phyloP scores from a whole-genome alignment of 2,329 filamentous ascomycete genomes.

The Hypoxylon sp. region DNA sequence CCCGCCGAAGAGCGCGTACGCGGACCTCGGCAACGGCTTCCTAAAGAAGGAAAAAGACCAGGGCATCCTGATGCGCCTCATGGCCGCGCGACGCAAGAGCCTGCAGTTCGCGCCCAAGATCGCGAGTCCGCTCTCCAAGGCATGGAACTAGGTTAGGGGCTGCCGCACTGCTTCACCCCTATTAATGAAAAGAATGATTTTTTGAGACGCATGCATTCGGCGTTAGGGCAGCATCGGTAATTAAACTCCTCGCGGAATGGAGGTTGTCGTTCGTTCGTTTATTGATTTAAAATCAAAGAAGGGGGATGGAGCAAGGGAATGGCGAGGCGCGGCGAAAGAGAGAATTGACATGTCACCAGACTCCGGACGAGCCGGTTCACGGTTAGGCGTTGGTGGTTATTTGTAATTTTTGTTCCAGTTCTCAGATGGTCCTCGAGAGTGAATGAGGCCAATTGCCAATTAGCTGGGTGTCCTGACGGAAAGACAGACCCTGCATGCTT shows the following conservation, averaged over 20 bases:
- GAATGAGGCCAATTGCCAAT: background rate
- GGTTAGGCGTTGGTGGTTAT: background rate
- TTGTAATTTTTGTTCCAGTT: background rate
- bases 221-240: conserved; percentile 17
- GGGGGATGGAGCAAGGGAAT: background rate
- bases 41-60: conserved; percentile 68
- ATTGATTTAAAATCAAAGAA: background rate
- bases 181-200: background rate
- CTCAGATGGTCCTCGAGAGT: too few relatives aligned
- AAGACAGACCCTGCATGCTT: background rate
- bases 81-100: conserved; percentile 82
- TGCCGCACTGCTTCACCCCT: too few relatives aligned
- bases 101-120: conserved; percentile 83
- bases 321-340: background rate
- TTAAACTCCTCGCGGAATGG: conserved; percentile 3
- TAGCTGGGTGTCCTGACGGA: background rate
- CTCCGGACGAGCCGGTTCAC: background rate
- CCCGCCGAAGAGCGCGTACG: conserved; percentile 63
- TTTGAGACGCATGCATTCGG: conserved; percentile 4
- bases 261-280: conserved; percentile 18
- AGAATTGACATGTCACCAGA: background rate
- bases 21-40: conserved; percentile 62
- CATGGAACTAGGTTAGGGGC: conserved; percentile 60
- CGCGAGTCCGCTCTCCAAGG: conserved; percentile 77
- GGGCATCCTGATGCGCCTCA: conserved; percentile 72